Conservation (phyloP, 169 alveolate species). For the Eimeria sp. region DNA sequence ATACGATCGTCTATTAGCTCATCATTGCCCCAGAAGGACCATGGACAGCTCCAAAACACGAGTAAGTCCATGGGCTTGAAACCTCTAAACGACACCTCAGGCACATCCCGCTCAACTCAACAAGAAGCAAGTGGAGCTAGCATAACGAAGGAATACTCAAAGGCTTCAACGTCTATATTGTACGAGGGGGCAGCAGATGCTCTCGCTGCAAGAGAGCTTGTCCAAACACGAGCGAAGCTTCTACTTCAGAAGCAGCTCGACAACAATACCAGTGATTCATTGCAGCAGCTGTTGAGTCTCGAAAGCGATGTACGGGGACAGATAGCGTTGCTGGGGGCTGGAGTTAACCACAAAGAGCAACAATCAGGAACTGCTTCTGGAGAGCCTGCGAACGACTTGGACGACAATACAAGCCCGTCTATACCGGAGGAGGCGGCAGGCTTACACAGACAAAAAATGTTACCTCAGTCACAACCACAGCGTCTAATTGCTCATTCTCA, state of each 20-base stretch:
- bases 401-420: slow-evolving; percentile 7
- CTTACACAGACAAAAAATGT: neutral
- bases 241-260: slow-evolving; percentile 41
- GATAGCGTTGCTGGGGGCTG: slow-evolving; percentile 41
- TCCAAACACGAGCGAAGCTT: slow-evolving; percentile 51
- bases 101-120: neutral
- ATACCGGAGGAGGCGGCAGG: slow-evolving; percentile 71
- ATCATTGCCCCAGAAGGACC: neutral
- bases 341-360: too few species aligned
- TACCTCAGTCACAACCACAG: slow-evolving; percentile 64
- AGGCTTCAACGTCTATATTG: neutral
- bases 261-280: neutral
- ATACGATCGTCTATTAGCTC: neutral
- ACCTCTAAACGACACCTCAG: neutral
- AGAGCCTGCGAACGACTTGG: neutral
- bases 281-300: slow-evolving; percentile 18
- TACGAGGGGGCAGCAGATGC: slow-evolving; percentile 73
- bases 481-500: slow-evolving; percentile 59
- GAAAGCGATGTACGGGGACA: slow-evolving; percentile 60
- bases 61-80: neutral
- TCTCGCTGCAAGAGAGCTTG: slow-evolving; percentile 47
- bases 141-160: neutral
- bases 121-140: neutral
- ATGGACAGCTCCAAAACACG: neutral
- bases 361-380: neutral